These are phyloP conservation scores for Ailanthus altissimus DNA, from an alignment of 345 rosid genomes.

Conservation along the genomic window DNA sequence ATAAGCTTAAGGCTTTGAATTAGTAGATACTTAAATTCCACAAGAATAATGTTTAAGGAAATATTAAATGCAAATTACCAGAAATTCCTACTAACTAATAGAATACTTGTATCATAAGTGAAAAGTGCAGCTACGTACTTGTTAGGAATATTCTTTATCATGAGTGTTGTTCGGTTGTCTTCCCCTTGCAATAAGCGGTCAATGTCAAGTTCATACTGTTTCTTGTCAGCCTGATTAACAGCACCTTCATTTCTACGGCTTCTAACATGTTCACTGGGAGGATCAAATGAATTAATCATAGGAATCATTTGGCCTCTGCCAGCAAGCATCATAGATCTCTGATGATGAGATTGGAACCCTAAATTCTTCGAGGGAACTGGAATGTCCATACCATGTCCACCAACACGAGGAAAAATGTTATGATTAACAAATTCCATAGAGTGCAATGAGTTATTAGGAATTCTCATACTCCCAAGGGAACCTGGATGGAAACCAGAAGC, in stretches of 20 bases:
- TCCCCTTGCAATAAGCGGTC: constrained; percentile 57
- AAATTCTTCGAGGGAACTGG: constrained; percentile 34
- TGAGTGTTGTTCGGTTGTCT: constrained; percentile 66
- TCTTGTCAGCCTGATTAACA: constrained; percentile 53
- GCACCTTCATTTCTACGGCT: constrained; percentile 57
- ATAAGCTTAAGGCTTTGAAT: neutral
- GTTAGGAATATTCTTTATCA: constrained; percentile 84
- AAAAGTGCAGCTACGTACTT: constrained; percentile 43
- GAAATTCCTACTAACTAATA: neutral
- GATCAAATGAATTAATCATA: constrained; percentile 37
- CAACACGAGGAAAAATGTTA: constrained; percentile 37
- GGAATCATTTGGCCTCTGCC: constrained; percentile 47
- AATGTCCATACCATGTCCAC: constrained; percentile 43
- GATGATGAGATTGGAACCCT: constrained; percentile 51
- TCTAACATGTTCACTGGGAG: constrained; percentile 52
- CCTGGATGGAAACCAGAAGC: constrained; percentile 50
- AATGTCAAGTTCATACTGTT: constrained; percentile 63
- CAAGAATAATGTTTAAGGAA: neutral
- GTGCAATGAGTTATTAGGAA: constrained; percentile 39
- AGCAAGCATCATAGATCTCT: constrained; percentile 40
- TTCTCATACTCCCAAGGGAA: constrained; percentile 54
- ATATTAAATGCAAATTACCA: neutral
- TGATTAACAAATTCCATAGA: constrained; percentile 43
- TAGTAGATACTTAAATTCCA: constrained; percentile 4
- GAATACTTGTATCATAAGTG: neutral